These are phyloP conservation scores for Paramecium pentaurelia DNA, from an alignment of 73 alveolate genomes.

Conservation along the genomic window DNA sequence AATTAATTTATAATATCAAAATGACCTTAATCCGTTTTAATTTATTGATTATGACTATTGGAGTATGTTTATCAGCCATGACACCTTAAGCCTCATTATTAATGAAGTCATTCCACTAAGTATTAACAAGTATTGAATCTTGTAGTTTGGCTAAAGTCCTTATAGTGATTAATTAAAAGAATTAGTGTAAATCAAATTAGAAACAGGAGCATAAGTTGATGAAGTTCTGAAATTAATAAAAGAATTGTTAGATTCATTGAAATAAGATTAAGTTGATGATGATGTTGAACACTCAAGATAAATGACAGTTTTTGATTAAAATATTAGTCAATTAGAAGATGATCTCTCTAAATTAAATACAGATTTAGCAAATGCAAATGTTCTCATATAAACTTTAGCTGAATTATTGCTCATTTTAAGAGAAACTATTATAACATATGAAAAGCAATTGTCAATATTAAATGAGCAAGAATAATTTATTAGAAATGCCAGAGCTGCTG, in stretches of 20 bases:
- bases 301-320: background rate
- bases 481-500: conserved; percentile 48
- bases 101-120: background rate
- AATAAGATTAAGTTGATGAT: conserved; percentile 16
- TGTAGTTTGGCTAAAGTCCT: background rate
- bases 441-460: background rate
- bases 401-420: background rate
- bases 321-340: background rate
- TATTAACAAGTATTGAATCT: background rate
- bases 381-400: background rate
- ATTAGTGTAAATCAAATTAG: conserved; percentile 16
- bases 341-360: background rate
- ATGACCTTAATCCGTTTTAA: conserved; percentile 48
- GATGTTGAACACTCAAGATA: conserved; percentile 7
- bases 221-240: conserved; percentile 2
- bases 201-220: background rate
- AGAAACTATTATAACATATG: conserved; percentile 12
- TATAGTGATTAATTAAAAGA: background rate
- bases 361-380: background rate
- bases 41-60: background rate
- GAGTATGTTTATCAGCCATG: background rate
- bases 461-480: conserved; percentile 10
- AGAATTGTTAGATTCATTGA: conserved; percentile 26
- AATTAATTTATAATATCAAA: background rate
- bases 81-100: background rate